Base-by-base conservation (phyloP, 495 filamentous ascomycete genomes). In the Neurospora africana region DNA sequence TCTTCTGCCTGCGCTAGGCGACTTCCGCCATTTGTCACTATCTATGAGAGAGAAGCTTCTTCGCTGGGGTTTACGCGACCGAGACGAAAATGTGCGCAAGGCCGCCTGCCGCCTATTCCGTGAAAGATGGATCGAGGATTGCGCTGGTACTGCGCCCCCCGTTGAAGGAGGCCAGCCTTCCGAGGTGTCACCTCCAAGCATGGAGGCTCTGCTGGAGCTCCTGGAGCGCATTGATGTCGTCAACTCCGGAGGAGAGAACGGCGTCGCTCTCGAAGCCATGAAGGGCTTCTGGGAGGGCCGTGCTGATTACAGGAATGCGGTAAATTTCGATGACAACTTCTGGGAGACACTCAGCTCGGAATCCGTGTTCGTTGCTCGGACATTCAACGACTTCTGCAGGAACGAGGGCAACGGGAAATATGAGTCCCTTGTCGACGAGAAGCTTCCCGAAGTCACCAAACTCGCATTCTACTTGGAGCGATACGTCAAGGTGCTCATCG, bases 41-140 rank as follows among this genome's bases (percentile, higher is more conserved):
- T 92, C 90, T 2, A 97, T 98, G 91, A 84, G 95, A 75, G 96
- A 98, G 80, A 98, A 98, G 80, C 86, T 99, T 27, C 89, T 99
- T 53, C 89, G 96, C 13, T 99, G 94, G 95, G 95, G 95, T 38
- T 81, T 99, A 44, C 90, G 95, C 38, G 95, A 99, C 79, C 89
- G 95, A 75, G 96, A 99, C 75, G 94, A 98, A 75, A 93, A 91
- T 75, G 95, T 98, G 38, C 90, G 94, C 37, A 94, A 97, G 80
- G 95, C 96, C 2, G 93, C 95, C 3, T 91, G 89, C 13, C 90
- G 93, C 65, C 84, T 98, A 58, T 99, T 98, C 82, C 91, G 91
- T 72, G 94, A 97, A 79, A 88, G 93, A 6, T 99, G 95, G 95
- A 92, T 99, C 71, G 94, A 98, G 77, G 93, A 98, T 78, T 95